A percentile compares a stretch with the other conserved stretches of the same genome.
These are phyloP conservation scores for Mycosarcoma maydis DNA, from an alignment of 1,284 basidiomycete genomes.

Conservation along the genomic window DNA sequence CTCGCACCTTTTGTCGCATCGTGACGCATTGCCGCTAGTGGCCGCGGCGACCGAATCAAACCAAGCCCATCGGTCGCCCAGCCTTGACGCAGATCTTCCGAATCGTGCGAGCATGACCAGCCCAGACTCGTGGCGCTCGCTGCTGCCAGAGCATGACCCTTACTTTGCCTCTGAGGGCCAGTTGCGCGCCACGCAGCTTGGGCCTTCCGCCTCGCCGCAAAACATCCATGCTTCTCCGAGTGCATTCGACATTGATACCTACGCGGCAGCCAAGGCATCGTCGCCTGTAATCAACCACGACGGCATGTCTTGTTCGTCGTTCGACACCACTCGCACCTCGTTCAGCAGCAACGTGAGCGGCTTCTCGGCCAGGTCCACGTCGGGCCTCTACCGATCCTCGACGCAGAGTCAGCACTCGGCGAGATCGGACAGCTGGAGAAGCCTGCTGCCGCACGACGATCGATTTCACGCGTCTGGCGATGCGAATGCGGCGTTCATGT, in stretches of 20 bases:
- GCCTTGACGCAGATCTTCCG: constrained; percentile 10
- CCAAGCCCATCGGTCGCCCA: background rate
- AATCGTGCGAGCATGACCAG: constrained; percentile 31
- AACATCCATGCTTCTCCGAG: constrained; percentile 9
- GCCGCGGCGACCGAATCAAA: too few species aligned
- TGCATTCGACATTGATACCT: constrained; percentile 23
- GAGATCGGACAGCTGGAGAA: constrained; percentile 43
- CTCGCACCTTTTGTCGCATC: too few species aligned
- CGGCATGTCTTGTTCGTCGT: constrained; percentile 25
- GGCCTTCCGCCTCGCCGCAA: constrained; percentile 25
- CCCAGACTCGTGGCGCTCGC: constrained; percentile 55
- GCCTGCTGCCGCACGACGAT: constrained; percentile 42
- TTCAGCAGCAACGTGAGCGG: constrained; percentile 45
- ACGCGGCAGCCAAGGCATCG: constrained; percentile 26
- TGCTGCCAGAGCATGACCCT: constrained; percentile 54
- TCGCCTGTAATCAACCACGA: constrained; percentile 10
- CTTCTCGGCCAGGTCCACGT: constrained; percentile 42
- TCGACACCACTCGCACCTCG: constrained; percentile 33
- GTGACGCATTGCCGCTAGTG: too few species aligned
- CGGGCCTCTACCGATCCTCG: constrained; percentile 11
- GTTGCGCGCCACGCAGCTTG: constrained; percentile 9
- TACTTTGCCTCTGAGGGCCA: constrained; percentile 45
- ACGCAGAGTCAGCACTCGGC: constrained; percentile 12
- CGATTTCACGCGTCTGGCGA: constrained; percentile 30
- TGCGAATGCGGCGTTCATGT: background rate